Base-by-base conservation (phyloP, 495 filamentous ascomycete genomes). In the Penicillium manginii region DNA sequence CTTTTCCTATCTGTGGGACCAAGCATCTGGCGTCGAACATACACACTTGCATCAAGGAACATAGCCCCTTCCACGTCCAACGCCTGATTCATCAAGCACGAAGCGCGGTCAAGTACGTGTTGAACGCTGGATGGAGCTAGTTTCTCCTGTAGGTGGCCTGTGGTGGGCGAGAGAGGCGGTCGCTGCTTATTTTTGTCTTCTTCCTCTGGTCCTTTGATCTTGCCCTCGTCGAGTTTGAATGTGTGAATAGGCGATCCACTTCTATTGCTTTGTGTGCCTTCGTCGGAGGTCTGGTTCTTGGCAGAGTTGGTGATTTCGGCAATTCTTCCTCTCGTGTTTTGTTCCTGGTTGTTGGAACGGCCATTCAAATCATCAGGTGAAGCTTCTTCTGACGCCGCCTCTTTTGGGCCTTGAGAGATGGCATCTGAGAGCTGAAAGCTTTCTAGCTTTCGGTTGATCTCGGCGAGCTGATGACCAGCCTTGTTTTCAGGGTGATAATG, bases 21-120 rank as follows among this genome's bases (percentile, higher is more conserved):
- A 15, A 67, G 55, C 33, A 60, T 55, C 29, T 67, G 61, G 2
- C 62, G 58, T 7, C 67, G 54, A 21, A 64, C 58, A 45, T 67
- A 65, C 12, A 69, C 66, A 14, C 58, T 66, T 2, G 66, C 63
- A 53, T 69, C 63, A 14, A 69, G 59, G 22, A 69, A 69, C 60
- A 66, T 66, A 9, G 54, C 58, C 9, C 66, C 66, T 39, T 69
- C 66, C 1, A 66, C 57, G n/a, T 69, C 66, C 1, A 69, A 56
- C 1, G 66, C 66, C 35, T 69, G 66, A 19, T 69, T 58, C 50
- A 69, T 66, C n/a, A 69, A 51, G 14, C 52, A 43, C 0, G 60
- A 40, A 0, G 66, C 66, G 8, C 66, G 56, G 46, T 64, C 66
- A 18, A 69, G 54, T 17, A 66, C 61, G 1, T 53, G 53, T 39